These are phyloP conservation scores for Candida hispaniensis DNA, from an alignment of 805 yeast species.

Conservation along the genomic window DNA sequence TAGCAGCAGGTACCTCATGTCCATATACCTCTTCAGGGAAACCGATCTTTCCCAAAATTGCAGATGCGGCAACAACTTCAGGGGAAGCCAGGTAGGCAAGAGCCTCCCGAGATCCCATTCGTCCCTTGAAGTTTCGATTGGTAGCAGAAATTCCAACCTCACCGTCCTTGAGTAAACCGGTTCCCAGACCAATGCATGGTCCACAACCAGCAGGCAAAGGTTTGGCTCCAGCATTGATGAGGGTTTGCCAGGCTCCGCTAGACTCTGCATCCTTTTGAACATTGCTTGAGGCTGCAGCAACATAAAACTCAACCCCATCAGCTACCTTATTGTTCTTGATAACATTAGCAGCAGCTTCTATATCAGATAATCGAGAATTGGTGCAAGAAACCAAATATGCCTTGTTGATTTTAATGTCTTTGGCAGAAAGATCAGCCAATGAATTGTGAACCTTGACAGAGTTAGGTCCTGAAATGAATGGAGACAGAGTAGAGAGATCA, in stretches of 20 bases:
- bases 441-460: slow-evolving; percentile 87
- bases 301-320: slow-evolving; percentile 84
- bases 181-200: slow-evolving; percentile 96
- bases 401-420: slow-evolving; percentile 73
- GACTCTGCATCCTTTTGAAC: slow-evolving; percentile 90
- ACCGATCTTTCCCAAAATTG: slow-evolving; percentile 88
- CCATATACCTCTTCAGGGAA: slow-evolving; percentile 81
- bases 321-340: slow-evolving; percentile 76
- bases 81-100: slow-evolving; percentile 94
- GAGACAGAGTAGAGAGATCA: slow-evolving; percentile 71
- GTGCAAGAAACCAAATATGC: slow-evolving; percentile 98
- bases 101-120: slow-evolving; percentile 98
- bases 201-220: slow-evolving; percentile 99
- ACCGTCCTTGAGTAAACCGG: slow-evolving; percentile 87
- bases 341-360: slow-evolving; percentile 87
- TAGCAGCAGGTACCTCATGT: slow-evolving; percentile 36
- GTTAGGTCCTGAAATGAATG: slow-evolving; percentile 93
- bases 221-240: slow-evolving; percentile 85
- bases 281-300: slow-evolving; percentile 92
- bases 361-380: slow-evolving; percentile 84
- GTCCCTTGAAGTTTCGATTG: slow-evolving; percentile 95
- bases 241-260: slow-evolving; percentile 82
- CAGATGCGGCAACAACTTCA: slow-evolving; percentile 97
- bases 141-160: slow-evolving; percentile 98
- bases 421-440: slow-evolving; percentile 56